Conservation (phyloP, 2,329 filamentous ascomycete genomes). For the Stemphylium vesicarium region DNA sequence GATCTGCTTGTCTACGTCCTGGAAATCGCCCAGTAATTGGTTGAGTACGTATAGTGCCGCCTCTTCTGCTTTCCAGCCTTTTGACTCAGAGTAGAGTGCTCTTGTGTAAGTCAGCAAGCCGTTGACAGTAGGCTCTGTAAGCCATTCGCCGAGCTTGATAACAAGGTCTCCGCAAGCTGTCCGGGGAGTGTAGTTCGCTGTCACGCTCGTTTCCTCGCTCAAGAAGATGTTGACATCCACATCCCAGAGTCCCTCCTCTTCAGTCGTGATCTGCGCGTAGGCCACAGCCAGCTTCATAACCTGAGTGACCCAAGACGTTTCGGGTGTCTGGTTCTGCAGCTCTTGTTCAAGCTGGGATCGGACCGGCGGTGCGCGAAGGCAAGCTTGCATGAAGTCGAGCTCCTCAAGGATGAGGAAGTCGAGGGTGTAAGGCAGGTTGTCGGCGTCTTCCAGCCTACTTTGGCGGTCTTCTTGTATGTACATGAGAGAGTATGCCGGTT, state of each 20-base stretch:
- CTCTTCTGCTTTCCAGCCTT: slow-evolving; percentile 73
- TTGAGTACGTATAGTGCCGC: slow-evolving; percentile 85
- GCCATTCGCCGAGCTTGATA: slow-evolving; percentile 92
- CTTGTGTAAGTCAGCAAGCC: slow-evolving; percentile 80
- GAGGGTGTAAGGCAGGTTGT: slow-evolving; percentile 90
- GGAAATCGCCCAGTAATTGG: slow-evolving; percentile 81
- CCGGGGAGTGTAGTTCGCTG: slow-evolving; percentile 92
- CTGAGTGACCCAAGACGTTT: slow-evolving; percentile 77
- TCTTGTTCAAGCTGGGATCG: slow-evolving; percentile 87
- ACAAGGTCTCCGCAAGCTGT: slow-evolving; percentile 91
- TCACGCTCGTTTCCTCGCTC: slow-evolving; percentile 92
- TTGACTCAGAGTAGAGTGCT: slow-evolving; percentile 67
- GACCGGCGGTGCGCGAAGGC: slow-evolving; percentile 85
- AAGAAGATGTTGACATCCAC: slow-evolving; percentile 95
- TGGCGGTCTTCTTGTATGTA: slow-evolving; percentile 88
- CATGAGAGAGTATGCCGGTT: slow-evolving; percentile 76
- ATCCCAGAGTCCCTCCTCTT: slow-evolving; percentile 95
- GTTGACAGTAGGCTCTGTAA: slow-evolving; percentile 75
- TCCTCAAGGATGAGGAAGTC: slow-evolving; percentile 95
- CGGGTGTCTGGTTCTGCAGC: slow-evolving; percentile 64
- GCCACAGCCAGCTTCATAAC: slow-evolving; percentile 84
- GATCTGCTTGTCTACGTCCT: slow-evolving; percentile 77
- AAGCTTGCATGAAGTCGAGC: slow-evolving; percentile 91
- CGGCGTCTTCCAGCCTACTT: slow-evolving; percentile 85
- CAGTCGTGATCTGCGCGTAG: slow-evolving; percentile 87